These are phyloP conservation scores for Trichoderma afroharzianum DNA, from an alignment of 2,329 filamentous ascomycete genomes.

Conservation along the genomic window DNA sequence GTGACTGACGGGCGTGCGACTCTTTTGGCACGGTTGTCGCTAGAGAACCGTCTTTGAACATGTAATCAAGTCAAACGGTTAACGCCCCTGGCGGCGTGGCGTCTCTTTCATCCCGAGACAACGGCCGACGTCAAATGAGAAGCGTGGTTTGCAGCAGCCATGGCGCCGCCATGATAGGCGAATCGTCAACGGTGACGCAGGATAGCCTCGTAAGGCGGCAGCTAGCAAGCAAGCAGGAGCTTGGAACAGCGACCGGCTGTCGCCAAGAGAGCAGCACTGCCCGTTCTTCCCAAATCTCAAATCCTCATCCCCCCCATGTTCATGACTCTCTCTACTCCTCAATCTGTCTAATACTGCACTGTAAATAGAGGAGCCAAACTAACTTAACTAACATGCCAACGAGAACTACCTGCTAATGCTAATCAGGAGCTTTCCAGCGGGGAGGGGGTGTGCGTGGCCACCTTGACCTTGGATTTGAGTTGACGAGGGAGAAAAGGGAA, in stretches of 20 bases:
- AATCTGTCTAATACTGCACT: not conserved
- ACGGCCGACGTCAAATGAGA: constrained; percentile 17
- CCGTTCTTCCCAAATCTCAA: not conserved
- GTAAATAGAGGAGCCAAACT: not conserved
- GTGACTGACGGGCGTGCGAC: not conserved
- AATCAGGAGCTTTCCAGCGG: not conserved
- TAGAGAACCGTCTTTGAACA: not conserved
- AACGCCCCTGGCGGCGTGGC: constrained; percentile 16
- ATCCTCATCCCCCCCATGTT: not conserved
- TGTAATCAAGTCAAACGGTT: constrained; percentile 11
- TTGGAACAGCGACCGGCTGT: not conserved
- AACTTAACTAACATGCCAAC: not conserved
- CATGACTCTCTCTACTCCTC: not conserved
- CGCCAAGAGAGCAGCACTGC: not conserved
- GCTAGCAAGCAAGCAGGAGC: not conserved
- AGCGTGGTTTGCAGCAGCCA: constrained; percentile 1
- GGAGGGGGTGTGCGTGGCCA: not conserved
- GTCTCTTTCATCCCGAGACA: constrained; percentile 16
- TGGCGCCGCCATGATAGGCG: constrained; percentile 12
- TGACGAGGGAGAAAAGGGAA: not conserved
- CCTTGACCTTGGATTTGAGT: not conserved
- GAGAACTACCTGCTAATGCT: not conserved
- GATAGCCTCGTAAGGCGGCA: constrained; percentile 17
- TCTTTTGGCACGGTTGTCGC: not conserved
- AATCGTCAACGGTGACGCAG: constrained; percentile 6